These are phyloP conservation scores for Trichothecium sympodiale DNA, from an alignment of 2,329 filamentous ascomycete species.

Conservation along the genomic window DNA sequence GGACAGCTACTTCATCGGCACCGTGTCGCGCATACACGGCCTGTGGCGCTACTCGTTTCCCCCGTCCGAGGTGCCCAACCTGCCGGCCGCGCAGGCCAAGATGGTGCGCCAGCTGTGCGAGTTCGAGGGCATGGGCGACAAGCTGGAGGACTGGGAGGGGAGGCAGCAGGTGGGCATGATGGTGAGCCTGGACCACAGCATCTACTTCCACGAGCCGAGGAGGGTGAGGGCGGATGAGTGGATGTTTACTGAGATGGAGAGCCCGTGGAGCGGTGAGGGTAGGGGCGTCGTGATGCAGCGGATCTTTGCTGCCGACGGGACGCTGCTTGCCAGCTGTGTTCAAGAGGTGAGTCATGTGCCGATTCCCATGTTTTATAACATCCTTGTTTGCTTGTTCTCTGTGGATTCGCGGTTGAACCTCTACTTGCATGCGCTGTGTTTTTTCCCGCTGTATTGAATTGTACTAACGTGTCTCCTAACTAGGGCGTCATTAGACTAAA, in stretches of 20 bases:
- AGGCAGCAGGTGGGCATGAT: constrained; percentile 67
- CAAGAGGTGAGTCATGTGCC: constrained; percentile 51
- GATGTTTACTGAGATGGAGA: constrained; percentile 73
- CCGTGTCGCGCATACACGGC: constrained; percentile 68
- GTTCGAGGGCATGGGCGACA: constrained; percentile 26
- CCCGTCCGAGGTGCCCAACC: constrained; percentile 40
- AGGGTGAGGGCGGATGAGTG: constrained; percentile 55
- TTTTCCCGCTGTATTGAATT: too few relatives aligned
- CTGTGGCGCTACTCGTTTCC: constrained; percentile 61
- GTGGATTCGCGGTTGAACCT: too few relatives aligned
- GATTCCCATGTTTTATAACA: constrained; percentile 10
- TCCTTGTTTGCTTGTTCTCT: neutral
- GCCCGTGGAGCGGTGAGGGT: constrained; percentile 69
- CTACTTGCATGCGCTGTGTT: too few relatives aligned
- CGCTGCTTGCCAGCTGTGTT: constrained; percentile 64
- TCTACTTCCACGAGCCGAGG: constrained; percentile 55
- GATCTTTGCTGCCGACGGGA: constrained; percentile 62
- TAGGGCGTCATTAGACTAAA: constrained; percentile 41
- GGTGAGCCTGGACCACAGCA: constrained; percentile 68
- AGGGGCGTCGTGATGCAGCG: constrained; percentile 65
- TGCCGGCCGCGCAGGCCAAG: constrained; percentile 27
- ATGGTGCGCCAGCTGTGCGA: constrained; percentile 24
- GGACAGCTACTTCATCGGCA: constrained; percentile 89
- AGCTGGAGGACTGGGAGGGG: constrained; percentile 35
- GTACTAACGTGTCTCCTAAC: too few relatives aligned